These are phyloP conservation scores for Grosmannia huntii DNA, from an alignment of 2,329 filamentous ascomycete genomes.

Conservation along the genomic window DNA sequence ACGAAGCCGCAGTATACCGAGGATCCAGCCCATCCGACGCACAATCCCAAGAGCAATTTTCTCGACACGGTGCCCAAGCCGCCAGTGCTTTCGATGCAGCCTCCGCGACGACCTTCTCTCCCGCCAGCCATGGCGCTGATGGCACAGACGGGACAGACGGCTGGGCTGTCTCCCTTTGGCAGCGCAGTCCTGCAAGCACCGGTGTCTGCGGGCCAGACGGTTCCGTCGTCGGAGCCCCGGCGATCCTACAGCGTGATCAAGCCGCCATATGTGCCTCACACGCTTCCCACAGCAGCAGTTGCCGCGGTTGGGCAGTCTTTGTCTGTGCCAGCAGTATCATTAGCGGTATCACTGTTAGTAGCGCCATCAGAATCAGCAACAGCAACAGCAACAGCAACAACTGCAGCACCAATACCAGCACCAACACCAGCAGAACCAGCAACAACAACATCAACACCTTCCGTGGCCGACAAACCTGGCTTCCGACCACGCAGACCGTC, in stretches of 20 bases:
- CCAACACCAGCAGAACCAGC: slow-evolving; percentile 16
- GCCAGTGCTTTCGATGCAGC: slow-evolving; percentile 13
- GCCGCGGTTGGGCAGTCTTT: not conserved
- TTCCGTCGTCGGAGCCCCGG: slow-evolving; percentile 5
- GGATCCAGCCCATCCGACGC: slow-evolving; percentile 43
- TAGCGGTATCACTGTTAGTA: slow-evolving; percentile 11
- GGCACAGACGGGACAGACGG: not conserved
- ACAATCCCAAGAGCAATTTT: slow-evolving; percentile 61
- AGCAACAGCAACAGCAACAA: slow-evolving; percentile 21
- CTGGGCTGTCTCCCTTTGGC: not conserved
- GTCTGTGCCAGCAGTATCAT: not conserved
- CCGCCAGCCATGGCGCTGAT: slow-evolving; percentile 13
- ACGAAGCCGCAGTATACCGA: slow-evolving; percentile 85
- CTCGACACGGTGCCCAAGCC: slow-evolving; percentile 51
- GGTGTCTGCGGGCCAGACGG: not conserved
- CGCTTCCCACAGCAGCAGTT: slow-evolving; percentile 4
- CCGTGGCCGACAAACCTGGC: slow-evolving; percentile 32
- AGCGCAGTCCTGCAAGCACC: slow-evolving; percentile 10
- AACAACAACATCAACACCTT: slow-evolving; percentile 12
- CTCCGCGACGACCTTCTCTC: not conserved
- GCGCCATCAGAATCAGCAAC: slow-evolving; percentile 13
- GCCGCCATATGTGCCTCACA: slow-evolving; percentile 14
- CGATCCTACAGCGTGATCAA: slow-evolving; percentile 15
- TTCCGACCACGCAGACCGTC: slow-evolving; percentile 36
- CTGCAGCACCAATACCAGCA: slow-evolving; percentile 17